Evolutionary conservation across 225 moss, liverwort and hornwort species (phyloP).

Genomic region (Lunularia cruciata): DNA sequence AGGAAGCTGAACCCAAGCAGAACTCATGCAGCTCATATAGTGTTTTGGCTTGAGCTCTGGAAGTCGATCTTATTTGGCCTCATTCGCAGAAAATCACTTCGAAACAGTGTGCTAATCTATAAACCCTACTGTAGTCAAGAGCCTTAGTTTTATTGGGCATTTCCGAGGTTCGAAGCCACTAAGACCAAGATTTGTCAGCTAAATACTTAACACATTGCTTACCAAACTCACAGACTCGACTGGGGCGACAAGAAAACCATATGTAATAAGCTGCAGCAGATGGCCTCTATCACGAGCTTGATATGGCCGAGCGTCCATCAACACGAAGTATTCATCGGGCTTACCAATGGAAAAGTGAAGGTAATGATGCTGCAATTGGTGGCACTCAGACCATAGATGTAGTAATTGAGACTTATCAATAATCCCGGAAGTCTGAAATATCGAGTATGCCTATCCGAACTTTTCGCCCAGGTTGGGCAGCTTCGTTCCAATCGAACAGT

Average conservation of each 20-base stretch:
- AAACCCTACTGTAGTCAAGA: no score
- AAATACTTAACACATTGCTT: background rate
- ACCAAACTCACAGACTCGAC: conserved; percentile 40
- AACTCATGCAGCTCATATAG: no score
- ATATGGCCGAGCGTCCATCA: conserved; percentile 71
- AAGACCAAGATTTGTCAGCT: background rate
- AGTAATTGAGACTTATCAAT: no score
- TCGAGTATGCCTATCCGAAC: no score
- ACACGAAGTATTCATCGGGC: conserved; percentile 74
- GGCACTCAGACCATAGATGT: no score
- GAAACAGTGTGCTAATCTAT: no score
- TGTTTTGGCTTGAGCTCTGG: no score
- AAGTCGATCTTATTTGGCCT: no score
- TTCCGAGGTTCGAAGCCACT: no score
- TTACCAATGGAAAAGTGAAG: conserved; percentile 81
- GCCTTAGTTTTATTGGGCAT: no score
- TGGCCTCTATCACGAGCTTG: conserved; percentile 52
- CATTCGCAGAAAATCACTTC: no score
- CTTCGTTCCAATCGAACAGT: conserved; percentile 62
- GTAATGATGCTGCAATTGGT: conserved; percentile 17
- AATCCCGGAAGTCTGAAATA: background rate
- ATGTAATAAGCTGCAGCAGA: conserved; percentile 92
- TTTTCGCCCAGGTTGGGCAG: conserved; percentile 52
- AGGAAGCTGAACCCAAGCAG: no score
- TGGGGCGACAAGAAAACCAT: conserved; percentile 93